Evolutionary conservation across 23 red algal genomes (phyloP), one percentile per base, ranked within the genome.

Genomic region (Cyanidiococcus yangmingshanensis): DNA sequence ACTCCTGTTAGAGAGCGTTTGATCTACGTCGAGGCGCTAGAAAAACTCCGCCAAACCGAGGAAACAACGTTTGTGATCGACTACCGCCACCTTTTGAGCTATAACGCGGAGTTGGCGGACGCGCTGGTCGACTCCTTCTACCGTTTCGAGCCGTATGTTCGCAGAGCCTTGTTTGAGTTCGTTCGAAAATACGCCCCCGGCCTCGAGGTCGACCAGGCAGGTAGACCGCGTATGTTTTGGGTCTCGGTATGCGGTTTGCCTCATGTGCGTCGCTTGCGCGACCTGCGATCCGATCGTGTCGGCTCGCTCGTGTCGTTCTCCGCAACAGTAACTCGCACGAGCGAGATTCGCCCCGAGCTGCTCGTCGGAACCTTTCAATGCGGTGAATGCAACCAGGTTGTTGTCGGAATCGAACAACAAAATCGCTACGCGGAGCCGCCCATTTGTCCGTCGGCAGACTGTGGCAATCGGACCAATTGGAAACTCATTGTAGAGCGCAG

Each of bases 341-440:
- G 87, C 12, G 94, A 98, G 77, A 85, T 91, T 34, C 74, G 94
- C 0, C 94, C 94, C 1, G 94, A 98, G 82, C 85, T 98, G 21
- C 75, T 98, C 30, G 33, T 84, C 35, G 94, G 82, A 24, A 76
- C 84, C 1, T 98, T 98, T 39, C 71, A 37, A 24, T 98, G 94
- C 39, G 78, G 76, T 30, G 81, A 87, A 33, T 98, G 94, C 67
- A 88, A 82, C 74, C 82, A 89, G 36, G 75, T 40, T n/a, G 84
- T 83, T 39, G 40, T 34, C 15, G 82, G 90, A 39, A 85, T 98
- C 32, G 88, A 98, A 80, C 94, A 98, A 54, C 94, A 98, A 45
- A 90, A 90, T 63, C 83, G 87, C 16, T 98, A 91, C 79, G 91
- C 94, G 24, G 94, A 98, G 80, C 94, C 94, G 58, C 80, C 84